Conservation (phyloP, 2,329 filamentous ascomycete species). For the Pleomassaria siparia region DNA sequence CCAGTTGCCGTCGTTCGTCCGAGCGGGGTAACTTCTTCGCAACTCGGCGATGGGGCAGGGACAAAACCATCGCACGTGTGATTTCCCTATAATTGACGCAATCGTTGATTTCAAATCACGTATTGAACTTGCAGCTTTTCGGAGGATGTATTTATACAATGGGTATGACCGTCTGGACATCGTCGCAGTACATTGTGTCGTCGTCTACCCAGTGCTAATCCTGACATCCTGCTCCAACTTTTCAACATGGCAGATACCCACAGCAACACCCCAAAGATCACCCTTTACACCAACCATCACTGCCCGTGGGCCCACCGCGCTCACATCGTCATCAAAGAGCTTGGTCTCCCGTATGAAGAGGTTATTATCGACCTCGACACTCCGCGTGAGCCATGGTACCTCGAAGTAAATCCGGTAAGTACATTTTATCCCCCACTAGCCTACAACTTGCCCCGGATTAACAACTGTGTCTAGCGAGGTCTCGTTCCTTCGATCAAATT, state of each 20-base stretch:
- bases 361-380: conserved; percentile 70
- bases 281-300: conserved; percentile 68
- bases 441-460: neutral
- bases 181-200: too few relatives aligned
- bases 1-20: too few relatives aligned
- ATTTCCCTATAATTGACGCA: conserved; percentile 17
- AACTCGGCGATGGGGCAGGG: neutral
- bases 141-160: too few relatives aligned
- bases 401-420: conserved; percentile 69
- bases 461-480: conserved; percentile 54
- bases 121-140: neutral
- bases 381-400: conserved; percentile 72
- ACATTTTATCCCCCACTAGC: neutral
- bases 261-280: conserved; percentile 54
- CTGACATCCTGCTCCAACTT: neutral
- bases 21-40: conserved; percentile 1
- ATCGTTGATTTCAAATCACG: conserved; percentile 31
- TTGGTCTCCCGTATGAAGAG: conserved; percentile 67
- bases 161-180: too few relatives aligned
- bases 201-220: neutral
- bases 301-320: conserved; percentile 78
- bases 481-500: conserved; percentile 72
- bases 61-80: neutral
- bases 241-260: conserved; percentile 23
- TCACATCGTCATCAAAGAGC: conserved; percentile 69